Evolutionary conservation across 2,329 filamentous ascomycete species (phyloP).

Genomic region (Trichoderma sp.): DNA sequence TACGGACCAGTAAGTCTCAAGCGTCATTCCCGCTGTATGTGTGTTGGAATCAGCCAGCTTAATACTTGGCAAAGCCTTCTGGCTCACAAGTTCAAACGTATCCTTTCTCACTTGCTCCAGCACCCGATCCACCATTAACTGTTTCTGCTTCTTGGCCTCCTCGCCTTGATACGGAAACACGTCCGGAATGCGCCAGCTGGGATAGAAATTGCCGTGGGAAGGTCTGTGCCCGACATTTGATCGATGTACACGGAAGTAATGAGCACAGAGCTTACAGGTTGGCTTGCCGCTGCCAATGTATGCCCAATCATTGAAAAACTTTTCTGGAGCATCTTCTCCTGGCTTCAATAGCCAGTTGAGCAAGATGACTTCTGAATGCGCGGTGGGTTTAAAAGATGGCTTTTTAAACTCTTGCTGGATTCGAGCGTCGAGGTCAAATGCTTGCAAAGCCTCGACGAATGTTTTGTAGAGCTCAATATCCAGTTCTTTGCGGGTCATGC

Average conservation of each 20-base stretch:
- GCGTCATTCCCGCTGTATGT: not conserved
- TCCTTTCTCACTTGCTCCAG: not conserved
- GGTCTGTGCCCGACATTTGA: not conserved
- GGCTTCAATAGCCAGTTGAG: conserved; percentile 3
- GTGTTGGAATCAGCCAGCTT: not conserved
- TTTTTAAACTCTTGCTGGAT: not conserved
- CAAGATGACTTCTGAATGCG: conserved; percentile 13
- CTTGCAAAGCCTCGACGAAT: not conserved
- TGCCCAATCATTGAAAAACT: not conserved
- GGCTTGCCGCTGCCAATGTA: conserved; percentile 18
- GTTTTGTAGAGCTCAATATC: not conserved
- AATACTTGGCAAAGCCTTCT: not conserved
- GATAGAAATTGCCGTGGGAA: conserved; percentile 13
- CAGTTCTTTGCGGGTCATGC: not conserved
- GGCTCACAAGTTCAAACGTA: not conserved
- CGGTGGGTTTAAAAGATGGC: not conserved
- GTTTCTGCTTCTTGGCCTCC: not conserved
- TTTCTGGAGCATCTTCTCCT: not conserved
- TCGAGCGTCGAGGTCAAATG: not conserved
- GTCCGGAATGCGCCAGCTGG: conserved; percentile 8
- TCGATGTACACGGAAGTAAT: not conserved
- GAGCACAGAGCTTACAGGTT: not conserved
- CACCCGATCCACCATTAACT: not conserved
- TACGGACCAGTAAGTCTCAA: not conserved
- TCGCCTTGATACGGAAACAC: not conserved